Percentiles rank a stretch among this genome's conserved stretches.
These are phyloP conservation scores for Byssoonygena ceratinophila DNA, from an alignment of 2,329 filamentous ascomycete species.

Conservation along the genomic window DNA sequence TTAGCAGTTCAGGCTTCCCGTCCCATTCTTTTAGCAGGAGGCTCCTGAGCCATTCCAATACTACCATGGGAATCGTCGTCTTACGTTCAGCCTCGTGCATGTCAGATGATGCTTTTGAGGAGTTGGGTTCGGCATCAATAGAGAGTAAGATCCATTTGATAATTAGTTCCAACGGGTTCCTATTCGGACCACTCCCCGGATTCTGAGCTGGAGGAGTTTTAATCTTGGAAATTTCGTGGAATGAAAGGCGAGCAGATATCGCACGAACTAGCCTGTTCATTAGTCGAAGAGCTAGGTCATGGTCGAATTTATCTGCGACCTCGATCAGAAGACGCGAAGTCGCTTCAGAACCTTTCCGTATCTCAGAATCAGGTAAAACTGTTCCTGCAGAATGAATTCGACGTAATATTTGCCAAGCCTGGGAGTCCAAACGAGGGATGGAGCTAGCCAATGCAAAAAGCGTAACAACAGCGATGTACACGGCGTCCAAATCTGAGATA, in stretches of 20 bases:
- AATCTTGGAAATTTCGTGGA: constrained; percentile 39
- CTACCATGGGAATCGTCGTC: constrained; percentile 26
- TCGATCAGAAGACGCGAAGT: constrained; percentile 27
- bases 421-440: constrained; percentile 28
- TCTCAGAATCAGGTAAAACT: constrained; percentile 30
- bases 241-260: constrained; percentile 41
- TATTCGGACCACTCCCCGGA: constrained; percentile 23
- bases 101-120: background rate
- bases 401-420: constrained; percentile 33
- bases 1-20: constrained; percentile 58
- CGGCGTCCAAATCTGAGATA: constrained; percentile 31
- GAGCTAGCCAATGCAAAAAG: constrained; percentile 32
- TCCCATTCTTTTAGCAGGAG: constrained; percentile 74
- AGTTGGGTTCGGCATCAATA: background rate
- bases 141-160: constrained; percentile 27
- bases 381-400: constrained; percentile 34
- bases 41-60: constrained; percentile 44
- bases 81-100: constrained; percentile 15
- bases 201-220: constrained; percentile 25
- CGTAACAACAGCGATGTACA: constrained; percentile 30
- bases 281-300: constrained; percentile 43
- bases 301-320: constrained; percentile 39
- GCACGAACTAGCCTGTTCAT: constrained; percentile 41
- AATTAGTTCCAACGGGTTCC: constrained; percentile 29
- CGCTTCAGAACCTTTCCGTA: constrained; percentile 25